phyloP scores from a whole-genome alignment of 805 yeast genomes.

The Candida dendrica region DNA sequence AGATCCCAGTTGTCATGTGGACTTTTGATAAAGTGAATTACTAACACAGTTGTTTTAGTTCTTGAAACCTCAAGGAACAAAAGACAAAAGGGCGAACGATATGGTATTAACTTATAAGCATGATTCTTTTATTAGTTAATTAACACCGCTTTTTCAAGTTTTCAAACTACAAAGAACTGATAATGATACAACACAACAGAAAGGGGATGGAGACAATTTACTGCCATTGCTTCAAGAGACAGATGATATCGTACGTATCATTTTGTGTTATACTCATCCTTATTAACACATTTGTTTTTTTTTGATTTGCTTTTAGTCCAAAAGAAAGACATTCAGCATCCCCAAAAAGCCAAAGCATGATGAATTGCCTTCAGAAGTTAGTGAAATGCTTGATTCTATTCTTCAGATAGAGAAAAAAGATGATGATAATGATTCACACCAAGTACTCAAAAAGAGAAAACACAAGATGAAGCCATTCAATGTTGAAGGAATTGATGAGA shows the following conservation, averaged over 20 bases:
- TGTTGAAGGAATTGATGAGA: slow-evolving; percentile 6
- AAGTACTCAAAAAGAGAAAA: slow-evolving; percentile 18
- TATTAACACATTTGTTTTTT: too few species aligned
- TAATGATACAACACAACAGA: slow-evolving; percentile 17
- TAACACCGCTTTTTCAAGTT: slow-evolving; percentile 20
- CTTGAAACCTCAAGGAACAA: slow-evolving; percentile 30
- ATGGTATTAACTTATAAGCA: slow-evolving; percentile 13
- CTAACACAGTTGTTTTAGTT: slow-evolving; percentile 13
- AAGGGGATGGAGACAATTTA: slow-evolving; percentile 7
- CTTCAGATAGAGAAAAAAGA: slow-evolving; percentile 31
- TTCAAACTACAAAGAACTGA: slow-evolving; percentile 45
- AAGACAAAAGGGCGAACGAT: slow-evolving; percentile 29
- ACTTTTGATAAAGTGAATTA: too few species aligned
- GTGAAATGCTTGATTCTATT: slow-evolving; percentile 68
- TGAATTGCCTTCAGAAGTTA: slow-evolving; percentile 50
- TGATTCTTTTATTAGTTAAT: too few species aligned
- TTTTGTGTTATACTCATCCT: slow-evolving; percentile 2
- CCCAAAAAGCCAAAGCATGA: slow-evolving; percentile 15
- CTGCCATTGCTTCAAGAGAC: slow-evolving; percentile 19
- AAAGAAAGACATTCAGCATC: slow-evolving; percentile 17
- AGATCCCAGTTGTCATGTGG: too few species aligned
- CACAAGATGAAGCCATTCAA: slow-evolving; percentile 11
- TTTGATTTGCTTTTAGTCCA: slow-evolving; percentile 17
- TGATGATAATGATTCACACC: slow-evolving; percentile 3
- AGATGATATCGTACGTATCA: slow-evolving; percentile 17